Evolutionary conservation across 805 yeast species (phyloP), one percentile per base, ranked within the genome.

Genomic region (Schizosaccharomyces octosporus): DNA sequence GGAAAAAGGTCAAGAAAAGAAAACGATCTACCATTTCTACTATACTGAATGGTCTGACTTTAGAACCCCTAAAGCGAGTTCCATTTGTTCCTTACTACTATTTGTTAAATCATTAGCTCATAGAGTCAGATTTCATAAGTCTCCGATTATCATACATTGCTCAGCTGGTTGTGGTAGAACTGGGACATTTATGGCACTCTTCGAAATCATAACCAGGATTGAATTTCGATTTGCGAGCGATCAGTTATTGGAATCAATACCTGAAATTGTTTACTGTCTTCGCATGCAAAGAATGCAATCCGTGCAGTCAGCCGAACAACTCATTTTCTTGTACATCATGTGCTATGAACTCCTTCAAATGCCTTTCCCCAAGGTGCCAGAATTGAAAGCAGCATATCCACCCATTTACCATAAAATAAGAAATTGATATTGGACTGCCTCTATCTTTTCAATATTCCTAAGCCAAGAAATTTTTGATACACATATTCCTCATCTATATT

Each of bases 151-250:
- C 55, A 87, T 85, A 54, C 97, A 90, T 72, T 90, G 98, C 71
- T 84, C 95, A 15, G 97, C 97, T 1, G 98, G 98, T 0, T 90
- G 96, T 71, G 98, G 98, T 9, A 77, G 98, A 63, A 90, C 97
- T 0, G 98, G 98, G 1, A 85, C 95, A 17, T 41, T 57, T 21
- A 57, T 57, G 43, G 60, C 60, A 27, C 29, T 41, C 6, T 41
- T 57, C 9, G 42, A 31, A 11, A 29, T 57, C n/a, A 7, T 41
- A 17, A 32, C 4, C 27, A 21, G n/a, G 15, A 21, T 24, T 29
- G 29, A 36, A 19, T 17, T 57, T 31, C 19, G 13, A 17, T 17
- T 21, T 31, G 24, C 36, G 60, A 21, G 29, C 6, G 15, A 36
- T 36, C 15, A 36, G 1, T 36, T 36, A 13, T 13, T 19, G 42